These are phyloP conservation scores for Ogataea ganodermae DNA, from an alignment of 805 yeast genomes.

Conservation along the genomic window DNA sequence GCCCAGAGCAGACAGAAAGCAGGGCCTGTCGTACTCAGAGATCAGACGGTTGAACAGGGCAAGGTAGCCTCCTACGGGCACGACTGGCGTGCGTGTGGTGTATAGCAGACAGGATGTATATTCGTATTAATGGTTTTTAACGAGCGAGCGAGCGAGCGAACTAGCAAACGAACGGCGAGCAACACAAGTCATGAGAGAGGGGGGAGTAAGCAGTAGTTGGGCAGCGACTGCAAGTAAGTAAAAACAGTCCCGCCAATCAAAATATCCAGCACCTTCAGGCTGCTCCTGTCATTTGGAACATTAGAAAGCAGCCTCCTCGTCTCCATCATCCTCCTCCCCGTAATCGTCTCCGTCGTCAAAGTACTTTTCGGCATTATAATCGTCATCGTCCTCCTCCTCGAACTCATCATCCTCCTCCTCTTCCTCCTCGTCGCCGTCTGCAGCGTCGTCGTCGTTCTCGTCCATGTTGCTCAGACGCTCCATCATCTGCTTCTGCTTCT, in stretches of 20 bases:
- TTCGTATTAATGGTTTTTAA: no score
- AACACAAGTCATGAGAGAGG: background rate
- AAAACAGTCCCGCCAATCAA: background rate
- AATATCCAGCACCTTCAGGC: background rate
- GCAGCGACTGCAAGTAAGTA: no score
- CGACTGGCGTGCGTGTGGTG: background rate
- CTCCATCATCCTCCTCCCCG: slow-evolving; percentile 59
- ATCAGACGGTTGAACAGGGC: slow-evolving; percentile 23
- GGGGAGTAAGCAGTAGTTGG: no score
- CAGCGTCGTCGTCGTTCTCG: slow-evolving; percentile 47
- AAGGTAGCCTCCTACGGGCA: no score
- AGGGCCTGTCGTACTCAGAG: slow-evolving; percentile 24
- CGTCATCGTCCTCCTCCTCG: slow-evolving; percentile 76
- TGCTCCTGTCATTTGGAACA: background rate
- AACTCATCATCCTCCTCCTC: slow-evolving; percentile 69
- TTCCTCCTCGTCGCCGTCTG: slow-evolving; percentile 45
- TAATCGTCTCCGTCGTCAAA: slow-evolving; percentile 74
- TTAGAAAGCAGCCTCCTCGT: slow-evolving; percentile 72
- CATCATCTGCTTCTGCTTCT: slow-evolving; percentile 32
- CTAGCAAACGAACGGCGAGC: background rate
- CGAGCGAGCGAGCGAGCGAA: no score
- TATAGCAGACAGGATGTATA: no score
- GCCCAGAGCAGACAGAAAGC: background rate
- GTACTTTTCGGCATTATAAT: slow-evolving; percentile 77
- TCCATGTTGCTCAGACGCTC: slow-evolving; percentile 38